Base-by-base conservation (phyloP, 2,329 filamentous ascomycete genomes). In the Rhexocercosporidium sp. region DNA sequence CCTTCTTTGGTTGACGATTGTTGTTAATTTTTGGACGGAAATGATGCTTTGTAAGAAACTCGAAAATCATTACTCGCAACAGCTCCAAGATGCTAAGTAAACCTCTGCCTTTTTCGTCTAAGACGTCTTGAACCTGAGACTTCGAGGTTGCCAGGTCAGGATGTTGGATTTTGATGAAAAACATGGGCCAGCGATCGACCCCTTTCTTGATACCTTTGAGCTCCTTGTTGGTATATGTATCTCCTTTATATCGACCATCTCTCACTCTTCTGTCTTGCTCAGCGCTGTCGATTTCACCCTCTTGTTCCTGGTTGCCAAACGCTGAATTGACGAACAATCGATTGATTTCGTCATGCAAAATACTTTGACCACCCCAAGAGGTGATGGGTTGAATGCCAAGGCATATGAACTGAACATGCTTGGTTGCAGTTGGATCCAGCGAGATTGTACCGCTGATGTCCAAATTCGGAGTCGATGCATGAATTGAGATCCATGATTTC, bases 181-280 rank as follows among this genome's bases (percentile, higher is more conserved):
- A 98, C 89, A 95, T 95, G 0, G 95, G 94, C 89, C 93, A 96
- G 60, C 88, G 86, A 74, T 97, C 93, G 11, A 94, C 81, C 0
- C 88, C 84, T 75, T 92, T 95, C 51, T 82, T 84, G 14, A 79
- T 72, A 8, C 78, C 78, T 74, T 83, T 88, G 44, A 86, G 71
- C 66, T 88, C 85, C 69, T 79, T 84, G 37, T 77, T 79, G 0
- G 82, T 86, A 64, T 82, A 85, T 1, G 80, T 81, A 31, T 84
- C 81, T 7, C 74, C 77, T 66, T 84, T 86, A 66, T 78, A 82
- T 25, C 79, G 77, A 62, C 75, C 76, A 69, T 83, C 80, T 59
- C 77, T 74, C 53, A 74, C 75, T 65, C 71, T 77, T 64, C 72
- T 74, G 44, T 79, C 72, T 56, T 76, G 78, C 18, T 82, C 80